Conservation (phyloP, 78 protist genomes). For the Polysphondylium violaceum region DNA sequence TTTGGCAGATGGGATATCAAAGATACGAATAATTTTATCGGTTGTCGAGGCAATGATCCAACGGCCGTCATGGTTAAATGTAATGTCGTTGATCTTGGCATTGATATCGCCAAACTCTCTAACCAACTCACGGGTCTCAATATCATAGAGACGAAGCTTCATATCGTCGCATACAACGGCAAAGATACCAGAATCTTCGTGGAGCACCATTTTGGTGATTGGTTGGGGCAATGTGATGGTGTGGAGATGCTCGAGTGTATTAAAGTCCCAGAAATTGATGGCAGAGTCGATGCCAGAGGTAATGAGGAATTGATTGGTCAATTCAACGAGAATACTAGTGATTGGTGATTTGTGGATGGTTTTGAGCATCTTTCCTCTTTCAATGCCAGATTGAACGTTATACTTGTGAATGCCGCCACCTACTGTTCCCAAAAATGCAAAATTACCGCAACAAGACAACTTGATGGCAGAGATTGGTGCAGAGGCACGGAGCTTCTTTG, state of each 20-base stretch:
- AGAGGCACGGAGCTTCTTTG: background rate
- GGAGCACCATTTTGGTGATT: slow-evolving; percentile 14
- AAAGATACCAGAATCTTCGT: slow-evolving; percentile 43
- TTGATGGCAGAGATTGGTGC: slow-evolving; percentile 2
- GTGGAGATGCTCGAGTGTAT: background rate
- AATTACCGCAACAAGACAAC: slow-evolving; percentile 84
- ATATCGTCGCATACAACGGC: slow-evolving; percentile 78
- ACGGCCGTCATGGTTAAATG: slow-evolving; percentile 66
- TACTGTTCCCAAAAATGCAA: slow-evolving; percentile 65
- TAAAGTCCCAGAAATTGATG: slow-evolving; percentile 52
- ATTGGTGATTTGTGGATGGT: background rate
- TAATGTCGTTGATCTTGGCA: slow-evolving; percentile 27
- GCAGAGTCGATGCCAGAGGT: slow-evolving; percentile 8
- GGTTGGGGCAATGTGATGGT: background rate
- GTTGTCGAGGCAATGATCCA: slow-evolving; percentile 45
- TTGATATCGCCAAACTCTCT: slow-evolving; percentile 50
- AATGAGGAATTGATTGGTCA: slow-evolving; percentile 25
- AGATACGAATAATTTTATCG: slow-evolving; percentile 44
- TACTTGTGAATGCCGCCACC: slow-evolving; percentile 28
- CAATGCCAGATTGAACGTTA: slow-evolving; percentile 74
- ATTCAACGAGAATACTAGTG: slow-evolving; percentile 39
- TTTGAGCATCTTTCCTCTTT: slow-evolving; percentile 19
- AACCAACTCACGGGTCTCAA: slow-evolving; percentile 31
- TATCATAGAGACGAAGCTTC: slow-evolving; percentile 58
- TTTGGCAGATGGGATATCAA: slow-evolving; percentile 78